These are phyloP conservation scores for Teratosphaeria zuluensis DNA, from an alignment of 2,329 filamentous ascomycete species.

Conservation along the genomic window DNA sequence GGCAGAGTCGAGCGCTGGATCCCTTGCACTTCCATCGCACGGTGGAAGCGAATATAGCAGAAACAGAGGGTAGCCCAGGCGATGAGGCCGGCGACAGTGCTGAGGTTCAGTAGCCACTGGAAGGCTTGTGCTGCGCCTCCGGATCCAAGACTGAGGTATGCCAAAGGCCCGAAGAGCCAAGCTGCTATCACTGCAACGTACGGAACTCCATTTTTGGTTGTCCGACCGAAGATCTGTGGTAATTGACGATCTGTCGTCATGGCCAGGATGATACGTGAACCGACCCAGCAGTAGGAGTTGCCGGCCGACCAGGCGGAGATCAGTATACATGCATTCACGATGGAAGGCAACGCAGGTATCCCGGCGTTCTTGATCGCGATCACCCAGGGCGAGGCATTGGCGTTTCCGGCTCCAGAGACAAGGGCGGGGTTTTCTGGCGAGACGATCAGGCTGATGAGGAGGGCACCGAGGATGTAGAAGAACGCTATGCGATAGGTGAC, in stretches of 20 bases:
- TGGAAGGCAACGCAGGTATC: constrained; percentile 53
- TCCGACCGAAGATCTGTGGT: constrained; percentile 41
- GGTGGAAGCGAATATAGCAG: background rate
- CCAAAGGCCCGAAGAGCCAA: constrained; percentile 28
- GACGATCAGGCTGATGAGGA: constrained; percentile 7
- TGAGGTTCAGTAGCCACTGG: background rate
- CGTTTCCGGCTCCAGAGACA: background rate
- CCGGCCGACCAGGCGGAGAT: constrained; percentile 53
- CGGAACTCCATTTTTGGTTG: constrained; percentile 41
- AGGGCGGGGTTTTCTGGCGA: constrained; percentile 1
- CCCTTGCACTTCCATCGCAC: background rate
- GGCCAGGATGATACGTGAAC: constrained; percentile 43
- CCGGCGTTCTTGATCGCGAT: constrained; percentile 58
- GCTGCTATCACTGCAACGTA: constrained; percentile 37
- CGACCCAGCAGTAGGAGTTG: constrained; percentile 46
- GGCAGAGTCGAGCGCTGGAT: background rate
- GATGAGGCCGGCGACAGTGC: background rate
- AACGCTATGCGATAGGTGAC: constrained; percentile 10
- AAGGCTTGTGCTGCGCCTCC: background rate
- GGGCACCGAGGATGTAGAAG: constrained; percentile 10
- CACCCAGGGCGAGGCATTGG: constrained; percentile 56
- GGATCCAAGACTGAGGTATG: constrained; percentile 15
- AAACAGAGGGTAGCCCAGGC: background rate
- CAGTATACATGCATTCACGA: constrained; percentile 61
- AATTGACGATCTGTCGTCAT: constrained; percentile 56